phyloP scores from a whole-genome alignment of 768 basidiomycete genomes.

The Lactifluus pinguis region DNA sequence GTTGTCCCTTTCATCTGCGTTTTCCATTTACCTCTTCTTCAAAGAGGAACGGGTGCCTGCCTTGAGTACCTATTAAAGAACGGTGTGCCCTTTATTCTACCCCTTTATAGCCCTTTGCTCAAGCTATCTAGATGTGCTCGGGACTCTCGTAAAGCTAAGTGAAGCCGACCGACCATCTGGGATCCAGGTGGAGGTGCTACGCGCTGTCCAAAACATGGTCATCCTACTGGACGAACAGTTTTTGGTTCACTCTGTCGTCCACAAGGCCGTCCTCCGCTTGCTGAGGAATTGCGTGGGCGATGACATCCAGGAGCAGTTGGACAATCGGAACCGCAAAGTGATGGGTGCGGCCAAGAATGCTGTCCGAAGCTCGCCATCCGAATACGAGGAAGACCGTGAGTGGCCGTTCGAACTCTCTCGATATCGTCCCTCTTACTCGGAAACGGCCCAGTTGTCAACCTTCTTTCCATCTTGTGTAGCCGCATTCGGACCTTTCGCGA shows the following conservation, averaged over 20 bases:
- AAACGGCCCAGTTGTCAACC: conserved; percentile 61
- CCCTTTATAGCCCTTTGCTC: neutral
- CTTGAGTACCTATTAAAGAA: conserved; percentile 89
- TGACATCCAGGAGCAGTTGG: conserved; percentile 79
- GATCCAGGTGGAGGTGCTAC: conserved; percentile 84
- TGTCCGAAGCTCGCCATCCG: conserved; percentile 63
- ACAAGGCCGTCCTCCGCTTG: conserved; percentile 77
- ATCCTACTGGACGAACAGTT: conserved; percentile 89
- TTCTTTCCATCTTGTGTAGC: conserved; percentile 87
- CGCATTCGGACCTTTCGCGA: conserved; percentile 84
- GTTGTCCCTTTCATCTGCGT: neutral
- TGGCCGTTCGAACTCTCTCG: conserved; percentile 8
- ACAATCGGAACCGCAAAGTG: conserved; percentile 53
- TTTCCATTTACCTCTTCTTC: neutral
- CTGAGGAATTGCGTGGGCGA: conserved; percentile 88
- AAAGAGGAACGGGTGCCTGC: conserved; percentile 78
- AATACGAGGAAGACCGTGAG: conserved; percentile 84
- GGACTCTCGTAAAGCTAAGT: conserved; percentile 76
- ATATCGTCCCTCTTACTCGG: conserved; percentile 5
- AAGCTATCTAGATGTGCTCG: conserved; percentile 57
- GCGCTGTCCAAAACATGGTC: conserved; percentile 84
- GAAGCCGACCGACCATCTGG: conserved; percentile 80
- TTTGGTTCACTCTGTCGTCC: conserved; percentile 83
- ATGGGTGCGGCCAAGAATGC: conserved; percentile 81
- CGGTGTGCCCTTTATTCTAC: conserved; percentile 34